Evolutionary conservation across 2,329 filamentous ascomycete genomes (phyloP).

Genomic region (Cephalotrichum gorgonifer): DNA sequence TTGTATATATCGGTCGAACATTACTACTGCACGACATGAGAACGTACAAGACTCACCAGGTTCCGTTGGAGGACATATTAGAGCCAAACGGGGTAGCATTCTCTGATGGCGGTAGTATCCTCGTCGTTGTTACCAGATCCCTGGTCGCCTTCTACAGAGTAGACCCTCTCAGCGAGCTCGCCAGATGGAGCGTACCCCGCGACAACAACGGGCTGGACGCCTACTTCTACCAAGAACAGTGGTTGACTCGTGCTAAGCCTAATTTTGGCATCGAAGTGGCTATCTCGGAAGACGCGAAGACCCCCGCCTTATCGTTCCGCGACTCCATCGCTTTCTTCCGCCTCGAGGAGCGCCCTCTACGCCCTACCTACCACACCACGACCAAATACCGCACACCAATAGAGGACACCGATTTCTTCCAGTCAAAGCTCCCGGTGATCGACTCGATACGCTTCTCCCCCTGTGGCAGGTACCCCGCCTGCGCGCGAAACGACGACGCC

Average conservation of each 20-base stretch:
- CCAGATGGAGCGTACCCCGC: background rate
- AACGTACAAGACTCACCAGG: background rate
- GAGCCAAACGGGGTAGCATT: background rate
- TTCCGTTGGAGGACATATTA: background rate
- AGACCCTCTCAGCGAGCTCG: background rate
- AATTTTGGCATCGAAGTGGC: background rate
- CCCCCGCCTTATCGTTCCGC: background rate
- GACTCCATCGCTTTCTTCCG: background rate
- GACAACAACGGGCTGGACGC: background rate
- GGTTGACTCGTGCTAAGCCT: background rate
- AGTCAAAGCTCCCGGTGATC: background rate
- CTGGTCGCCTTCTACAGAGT: background rate
- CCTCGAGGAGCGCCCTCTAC: background rate
- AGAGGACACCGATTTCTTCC: background rate
- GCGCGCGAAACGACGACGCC: background rate
- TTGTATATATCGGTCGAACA: background rate
- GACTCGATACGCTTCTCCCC: background rate
- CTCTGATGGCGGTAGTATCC: background rate
- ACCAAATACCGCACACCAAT: background rate
- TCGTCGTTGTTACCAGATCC: background rate
- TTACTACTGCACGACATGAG: background rate
- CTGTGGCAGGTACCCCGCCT: background rate
- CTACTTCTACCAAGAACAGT: background rate
- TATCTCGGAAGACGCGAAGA: background rate
- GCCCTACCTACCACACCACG: background rate